phyloP scores from a whole-genome alignment of 2,329 filamentous ascomycete genomes.

The Cladobotryum mycophilum region DNA sequence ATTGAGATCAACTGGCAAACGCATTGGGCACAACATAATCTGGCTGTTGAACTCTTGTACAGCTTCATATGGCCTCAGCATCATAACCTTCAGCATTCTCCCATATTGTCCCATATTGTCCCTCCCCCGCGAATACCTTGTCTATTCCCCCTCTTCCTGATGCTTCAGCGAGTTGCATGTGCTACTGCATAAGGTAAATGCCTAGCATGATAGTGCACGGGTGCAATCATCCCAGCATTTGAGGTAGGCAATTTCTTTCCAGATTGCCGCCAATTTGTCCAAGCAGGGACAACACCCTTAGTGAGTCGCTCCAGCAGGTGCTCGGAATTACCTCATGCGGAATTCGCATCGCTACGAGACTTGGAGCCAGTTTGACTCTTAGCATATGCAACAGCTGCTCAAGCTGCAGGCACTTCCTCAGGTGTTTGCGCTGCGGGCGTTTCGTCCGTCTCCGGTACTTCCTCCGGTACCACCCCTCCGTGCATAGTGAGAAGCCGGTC shows the following conservation, averaged over 20 bases:
- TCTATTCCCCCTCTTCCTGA: background rate
- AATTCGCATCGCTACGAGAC: slow-evolving; percentile 2
- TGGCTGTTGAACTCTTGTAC: background rate
- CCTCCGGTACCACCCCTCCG: slow-evolving; percentile 12
- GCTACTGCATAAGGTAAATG: background rate
- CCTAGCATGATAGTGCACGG: too few species aligned
- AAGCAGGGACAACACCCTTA: slow-evolving; percentile 7
- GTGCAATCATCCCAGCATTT: too few species aligned
- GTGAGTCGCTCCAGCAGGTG: slow-evolving; percentile 15
- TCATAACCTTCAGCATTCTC: background rate
- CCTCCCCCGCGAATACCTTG: background rate
- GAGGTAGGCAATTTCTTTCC: too few species aligned
- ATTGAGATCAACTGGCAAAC: background rate
- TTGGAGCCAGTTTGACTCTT: slow-evolving; percentile 3
- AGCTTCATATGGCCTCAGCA: background rate
- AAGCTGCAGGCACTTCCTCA: slow-evolving; percentile 13
- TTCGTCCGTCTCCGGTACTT: background rate
- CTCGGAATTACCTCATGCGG: slow-evolving; percentile 21
- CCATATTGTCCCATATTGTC: background rate
- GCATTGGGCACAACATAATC: slow-evolving; percentile 3
- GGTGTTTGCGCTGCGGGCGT: slow-evolving; percentile 2
- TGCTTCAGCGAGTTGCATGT: slow-evolving; percentile 6
- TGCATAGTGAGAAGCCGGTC: slow-evolving; percentile 47
- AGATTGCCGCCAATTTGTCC: background rate
- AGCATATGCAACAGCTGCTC: slow-evolving; percentile 5